Evolutionary conservation across 495 filamentous ascomycete species (phyloP).

Genomic region (Cercophora newfieldiana): DNA sequence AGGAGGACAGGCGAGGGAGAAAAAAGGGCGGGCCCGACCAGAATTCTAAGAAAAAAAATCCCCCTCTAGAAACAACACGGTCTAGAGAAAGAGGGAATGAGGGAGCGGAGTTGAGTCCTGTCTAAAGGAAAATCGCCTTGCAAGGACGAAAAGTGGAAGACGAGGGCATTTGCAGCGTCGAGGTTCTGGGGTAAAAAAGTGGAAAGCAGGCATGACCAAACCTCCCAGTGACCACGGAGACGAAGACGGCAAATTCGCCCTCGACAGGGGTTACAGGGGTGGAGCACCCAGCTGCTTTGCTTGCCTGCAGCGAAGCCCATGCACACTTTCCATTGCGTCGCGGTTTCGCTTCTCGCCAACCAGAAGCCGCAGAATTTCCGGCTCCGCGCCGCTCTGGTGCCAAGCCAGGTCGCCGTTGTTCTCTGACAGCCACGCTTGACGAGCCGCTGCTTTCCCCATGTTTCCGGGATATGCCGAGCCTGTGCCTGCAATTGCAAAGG

Average conservation of each 20-base stretch:
- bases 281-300: not conserved
- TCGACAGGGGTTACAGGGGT: not conserved
- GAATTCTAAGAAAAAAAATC: conserved; percentile 33
- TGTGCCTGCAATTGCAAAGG: not conserved
- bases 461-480: conserved; percentile 4
- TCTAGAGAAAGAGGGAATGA: conserved; percentile 25
- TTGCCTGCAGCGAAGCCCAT: not conserved
- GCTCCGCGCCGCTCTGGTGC: conserved; percentile 7
- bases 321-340: not conserved
- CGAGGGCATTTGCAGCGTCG: conserved; percentile 24
- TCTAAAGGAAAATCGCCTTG: conserved; percentile 5
- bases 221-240: conserved; percentile 20
- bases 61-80: conserved; percentile 15
- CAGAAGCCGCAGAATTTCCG: not conserved
- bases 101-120: conserved; percentile 57
- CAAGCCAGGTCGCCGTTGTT: conserved; percentile 6
- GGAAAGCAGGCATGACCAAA: conserved; percentile 16
- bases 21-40: conserved; percentile 33
- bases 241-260: conserved; percentile 28
- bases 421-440: not conserved
- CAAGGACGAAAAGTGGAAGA: conserved; percentile 21
- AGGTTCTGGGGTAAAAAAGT: conserved; percentile 13
- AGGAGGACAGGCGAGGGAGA: no score
- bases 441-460: conserved; percentile 4
- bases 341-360: conserved; percentile 2